Evolutionary conservation across 2,329 filamentous ascomycete species (phyloP), one percentile per base, ranked within the genome.

Genomic region (Botrytis deweyae): DNA sequence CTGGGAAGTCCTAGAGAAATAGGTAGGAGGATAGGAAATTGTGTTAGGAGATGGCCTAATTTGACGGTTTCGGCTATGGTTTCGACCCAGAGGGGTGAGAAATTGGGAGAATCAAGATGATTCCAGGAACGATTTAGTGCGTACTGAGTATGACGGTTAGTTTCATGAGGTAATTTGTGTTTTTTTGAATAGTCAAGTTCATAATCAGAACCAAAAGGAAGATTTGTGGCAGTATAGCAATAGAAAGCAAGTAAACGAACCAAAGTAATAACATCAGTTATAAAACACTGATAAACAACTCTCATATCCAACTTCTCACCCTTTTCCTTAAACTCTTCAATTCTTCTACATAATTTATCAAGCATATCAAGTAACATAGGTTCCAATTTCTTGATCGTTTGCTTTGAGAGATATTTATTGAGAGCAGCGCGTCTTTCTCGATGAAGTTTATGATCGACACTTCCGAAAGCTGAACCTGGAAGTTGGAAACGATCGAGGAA

Each of bases 181-280:
- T 7, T 55, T 55, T n/a, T 1, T n/a, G 0, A 16, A n/a, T 5
- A 46, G 6, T 8, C 2, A 16, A 29, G 40, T 22, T 10, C 4
- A 12, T 14, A 44, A 8, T 12, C 18, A 14, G 1, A 25, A 40
- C 10, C 10, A 8, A 33, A 14, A 25, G 20, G 9, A 62, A 7
- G 8, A n/a, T 7, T 14, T 7, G 5, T 16, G 22, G 10, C 6
- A 38, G 10, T 12, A 9, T 14, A 38, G 12, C 2, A 42, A 29
- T 8, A 33, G 9, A 7, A 33, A 59, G 8, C 7, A 33, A 59
- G 3, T 1, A 42, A 33, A 62, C 67, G 25, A 22, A 70, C 67
- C 44, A 78, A 73, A 29, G 78, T 80, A 49, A 82, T 78, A 12
- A 80, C 76, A 75, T 82, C 81, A 20, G 76, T 79, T 20, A 76